phyloP scores from a whole-genome alignment of 116 monocot genomes.

The Cymodocea nodosa region DNA sequence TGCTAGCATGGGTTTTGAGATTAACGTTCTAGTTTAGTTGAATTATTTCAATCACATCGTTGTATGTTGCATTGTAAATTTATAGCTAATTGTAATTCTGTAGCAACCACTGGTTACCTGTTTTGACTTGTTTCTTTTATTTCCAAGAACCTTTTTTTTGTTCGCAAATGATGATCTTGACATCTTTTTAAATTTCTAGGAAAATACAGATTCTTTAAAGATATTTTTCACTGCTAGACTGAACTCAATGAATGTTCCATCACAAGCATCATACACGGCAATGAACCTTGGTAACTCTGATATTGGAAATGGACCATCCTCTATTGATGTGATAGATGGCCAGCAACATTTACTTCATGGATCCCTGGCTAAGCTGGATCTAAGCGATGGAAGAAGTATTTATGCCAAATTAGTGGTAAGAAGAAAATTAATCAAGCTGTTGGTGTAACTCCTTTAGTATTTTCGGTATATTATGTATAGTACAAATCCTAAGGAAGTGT shows the following conservation, averaged over 20 bases:
- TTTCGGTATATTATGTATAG: neutral
- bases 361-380: conserved; percentile 45
- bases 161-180: neutral
- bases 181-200: conserved; percentile 3
- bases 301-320: conserved; percentile 2
- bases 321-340: conserved; percentile 3
- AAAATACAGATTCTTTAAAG: conserved; percentile 31
- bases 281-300: conserved; percentile 7
- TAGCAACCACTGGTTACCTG: neutral
- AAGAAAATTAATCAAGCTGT: neutral
- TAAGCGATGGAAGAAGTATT: conserved; percentile 57
- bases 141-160: neutral
- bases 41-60: too few relatives aligned
- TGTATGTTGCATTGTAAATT: too few relatives aligned
- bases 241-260: conserved; percentile 44
- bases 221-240: conserved; percentile 51
- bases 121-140: neutral
- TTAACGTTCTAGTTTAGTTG: too few relatives aligned
- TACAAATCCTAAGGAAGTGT: too few relatives aligned
- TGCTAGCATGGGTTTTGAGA: too few relatives aligned
- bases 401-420: conserved; percentile 91
- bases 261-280: conserved; percentile 11
- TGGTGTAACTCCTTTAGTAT: neutral
- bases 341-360: conserved; percentile 9
- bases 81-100: neutral